Percentiles rank a stretch among this genome's conserved stretches.
These are phyloP conservation scores for Tillandsia fasciculata DNA, from an alignment of 176 grass and related monocot species.

Conservation along the genomic window DNA sequence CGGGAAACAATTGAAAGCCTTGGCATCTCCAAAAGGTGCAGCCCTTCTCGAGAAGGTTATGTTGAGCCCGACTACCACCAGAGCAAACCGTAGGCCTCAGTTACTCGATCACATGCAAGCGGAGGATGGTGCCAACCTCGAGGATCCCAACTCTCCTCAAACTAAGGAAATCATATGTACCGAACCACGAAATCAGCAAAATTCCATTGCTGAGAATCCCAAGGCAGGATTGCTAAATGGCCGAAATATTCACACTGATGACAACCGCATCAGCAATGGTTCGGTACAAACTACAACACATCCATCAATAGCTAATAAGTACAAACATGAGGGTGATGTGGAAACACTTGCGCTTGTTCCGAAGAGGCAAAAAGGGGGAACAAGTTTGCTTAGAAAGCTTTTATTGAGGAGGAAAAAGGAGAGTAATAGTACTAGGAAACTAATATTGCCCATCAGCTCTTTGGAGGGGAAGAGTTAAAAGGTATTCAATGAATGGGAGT, in stretches of 20 bases:
- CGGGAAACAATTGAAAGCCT: conserved; percentile 74
- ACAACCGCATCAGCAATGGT: not conserved
- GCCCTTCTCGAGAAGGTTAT: conserved; percentile 43
- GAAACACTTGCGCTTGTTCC: conserved; percentile 32
- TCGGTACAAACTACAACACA: conserved; percentile 17
- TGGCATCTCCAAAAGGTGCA: conserved; percentile 53
- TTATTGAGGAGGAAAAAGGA: conserved; percentile 54
- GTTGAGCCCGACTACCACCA: conserved; percentile 8
- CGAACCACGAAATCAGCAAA: conserved; percentile 5
- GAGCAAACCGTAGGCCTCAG: conserved; percentile 21
- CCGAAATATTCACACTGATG: conserved; percentile 5
- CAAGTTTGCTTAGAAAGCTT: conserved; percentile 55
- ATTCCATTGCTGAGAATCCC: not conserved
- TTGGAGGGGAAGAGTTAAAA: too few relatives aligned
- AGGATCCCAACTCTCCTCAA: conserved; percentile 25
- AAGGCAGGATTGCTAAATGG: not conserved
- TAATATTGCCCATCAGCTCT: too few relatives aligned
- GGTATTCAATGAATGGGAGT: too few relatives aligned
- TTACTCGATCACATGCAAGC: conserved; percentile 39
- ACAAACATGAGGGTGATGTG: conserved; percentile 20
- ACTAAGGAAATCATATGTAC: conserved; percentile 44
- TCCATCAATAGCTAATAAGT: conserved; percentile 20
- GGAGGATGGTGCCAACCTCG: conserved; percentile 26
- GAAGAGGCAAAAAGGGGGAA: conserved; percentile 39
- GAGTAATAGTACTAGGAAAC: not conserved